These are phyloP conservation scores for Mariannaea elegans DNA, from an alignment of 2,329 filamentous ascomycete genomes.

Conservation along the genomic window DNA sequence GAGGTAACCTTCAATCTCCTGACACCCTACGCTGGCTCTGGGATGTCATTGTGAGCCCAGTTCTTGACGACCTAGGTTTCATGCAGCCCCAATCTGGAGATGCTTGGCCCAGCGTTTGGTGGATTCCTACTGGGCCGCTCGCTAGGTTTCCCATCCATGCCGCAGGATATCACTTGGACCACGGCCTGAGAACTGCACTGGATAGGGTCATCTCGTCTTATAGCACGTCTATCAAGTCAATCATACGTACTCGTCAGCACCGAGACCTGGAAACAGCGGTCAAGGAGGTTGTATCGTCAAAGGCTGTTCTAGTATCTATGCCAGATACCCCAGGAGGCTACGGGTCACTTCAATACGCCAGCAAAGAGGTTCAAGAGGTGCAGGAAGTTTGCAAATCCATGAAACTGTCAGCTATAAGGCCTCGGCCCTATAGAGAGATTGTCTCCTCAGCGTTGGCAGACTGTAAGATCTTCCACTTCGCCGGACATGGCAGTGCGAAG, in stretches of 20 bases:
- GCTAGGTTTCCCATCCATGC: slow-evolving; percentile 45
- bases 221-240: slow-evolving; percentile 43
- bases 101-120: slow-evolving; percentile 44
- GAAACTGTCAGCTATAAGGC: neutral
- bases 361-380: neutral
- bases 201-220: slow-evolving; percentile 52
- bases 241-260: slow-evolving; percentile 35
- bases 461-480: neutral
- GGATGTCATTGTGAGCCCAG: slow-evolving; percentile 36
- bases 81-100: slow-evolving; percentile 17
- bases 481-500: neutral
- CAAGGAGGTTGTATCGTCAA: too few species aligned
- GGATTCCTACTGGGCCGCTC: slow-evolving; percentile 45
- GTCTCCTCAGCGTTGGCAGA: neutral
- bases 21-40: slow-evolving; percentile 47
- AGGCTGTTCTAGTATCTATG: too few species aligned
- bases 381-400: neutral
- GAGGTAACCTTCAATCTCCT: too few species aligned
- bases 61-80: slow-evolving; percentile 42
- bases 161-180: slow-evolving; percentile 42
- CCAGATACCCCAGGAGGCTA: neutral
- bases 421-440: too few species aligned
- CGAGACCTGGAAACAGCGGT: too few species aligned
- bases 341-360: neutral
- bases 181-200: slow-evolving; percentile 37